Evolutionary conservation across 176 grass and related monocot genomes (phyloP), one percentile per base, ranked within the genome.

Genomic region (Triticum turgidum): DNA sequence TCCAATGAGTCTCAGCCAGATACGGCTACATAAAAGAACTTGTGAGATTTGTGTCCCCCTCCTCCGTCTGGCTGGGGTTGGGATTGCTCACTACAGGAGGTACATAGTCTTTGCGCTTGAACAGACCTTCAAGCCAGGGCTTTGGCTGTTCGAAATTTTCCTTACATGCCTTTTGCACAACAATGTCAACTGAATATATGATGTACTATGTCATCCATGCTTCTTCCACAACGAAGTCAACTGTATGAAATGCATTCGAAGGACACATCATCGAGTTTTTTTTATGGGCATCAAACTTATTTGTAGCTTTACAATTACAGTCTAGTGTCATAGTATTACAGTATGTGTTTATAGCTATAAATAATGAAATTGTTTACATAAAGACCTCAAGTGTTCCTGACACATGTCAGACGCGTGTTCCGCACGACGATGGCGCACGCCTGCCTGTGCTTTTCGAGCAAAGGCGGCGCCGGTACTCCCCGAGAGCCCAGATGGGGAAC

Each of bases 401-500:
- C 14, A 1, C 14, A 59, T 5, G n/a, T 30, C 15, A 45, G 15
- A 7, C 22, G 11, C 22, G 5, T 69, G 13, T 61, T 73, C 11
- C 1, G 61, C 69, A 61, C 3, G 33, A 73, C 6, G 52, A 32
- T 0, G 11, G 24, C 35, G 58, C 71, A 38, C 39, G 22, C 72
- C 56, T 25, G 0, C 70, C 58, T 17, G 3, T 14, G 78, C 25
- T 82, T n/a, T 15, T 84, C 29, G 15, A 49, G 5, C 69, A 71
- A 47, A 92, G 84, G 6, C 18, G 73, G 4, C 39, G 52, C 11
- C 37, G 61, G 7, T 89, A 92, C 76, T 86, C 90, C 24, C 83
- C 78, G 13, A 92, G 72, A 58, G 83, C 86, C 90, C 90, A 89
- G 9, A 89, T 86, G 29, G 90, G 83, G 39, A 86, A 89, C 20